Percentiles rank a stretch among this genome's conserved stretches.
phyloP scores from a whole-genome alignment of 768 basidiomycete species.

The Lactarius tabidus region DNA sequence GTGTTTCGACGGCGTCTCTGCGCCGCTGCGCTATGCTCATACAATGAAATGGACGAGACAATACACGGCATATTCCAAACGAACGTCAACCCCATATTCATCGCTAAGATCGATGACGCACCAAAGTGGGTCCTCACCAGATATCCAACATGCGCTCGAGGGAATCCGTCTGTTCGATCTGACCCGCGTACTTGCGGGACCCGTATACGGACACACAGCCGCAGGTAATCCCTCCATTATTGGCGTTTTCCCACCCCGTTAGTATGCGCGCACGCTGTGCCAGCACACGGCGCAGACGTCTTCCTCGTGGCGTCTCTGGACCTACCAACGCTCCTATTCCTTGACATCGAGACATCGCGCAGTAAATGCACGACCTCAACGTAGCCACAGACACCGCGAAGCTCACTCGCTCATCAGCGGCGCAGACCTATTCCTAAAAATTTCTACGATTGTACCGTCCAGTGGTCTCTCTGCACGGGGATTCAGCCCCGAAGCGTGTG shows the following conservation, averaged over 20 bases:
- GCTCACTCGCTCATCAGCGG: constrained; percentile 38
- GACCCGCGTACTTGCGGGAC: constrained; percentile 56
- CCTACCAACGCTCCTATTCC: constrained; percentile 50
- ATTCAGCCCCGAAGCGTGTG: constrained; percentile 43
- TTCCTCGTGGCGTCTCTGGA: constrained; percentile 52
- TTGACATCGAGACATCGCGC: constrained; percentile 56
- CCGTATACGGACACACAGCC: constrained; percentile 51
- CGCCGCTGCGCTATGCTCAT: too few relatives aligned
- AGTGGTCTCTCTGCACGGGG: constrained; percentile 44
- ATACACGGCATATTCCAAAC: constrained; percentile 43
- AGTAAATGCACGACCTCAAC: constrained; percentile 57
- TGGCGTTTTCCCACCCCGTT: too few relatives aligned
- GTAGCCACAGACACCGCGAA: constrained; percentile 31
- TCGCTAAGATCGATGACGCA: constrained; percentile 48
- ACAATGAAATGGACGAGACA: constrained; percentile 50
- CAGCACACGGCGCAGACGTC: constrained; percentile 57
- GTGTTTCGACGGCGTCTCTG: too few relatives aligned
- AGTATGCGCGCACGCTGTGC: background rate
- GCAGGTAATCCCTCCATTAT: too few relatives aligned
- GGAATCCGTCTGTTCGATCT: constrained; percentile 55
- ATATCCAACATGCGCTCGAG: constrained; percentile 37
- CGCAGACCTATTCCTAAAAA: constrained; percentile 57
- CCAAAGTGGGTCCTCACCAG: constrained; percentile 32
- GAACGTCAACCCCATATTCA: constrained; percentile 40
- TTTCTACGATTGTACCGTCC: constrained; percentile 60